Conservation (phyloP, 1,284 basidiomycete genomes). For the Pseudozyma flocculosa region DNA sequence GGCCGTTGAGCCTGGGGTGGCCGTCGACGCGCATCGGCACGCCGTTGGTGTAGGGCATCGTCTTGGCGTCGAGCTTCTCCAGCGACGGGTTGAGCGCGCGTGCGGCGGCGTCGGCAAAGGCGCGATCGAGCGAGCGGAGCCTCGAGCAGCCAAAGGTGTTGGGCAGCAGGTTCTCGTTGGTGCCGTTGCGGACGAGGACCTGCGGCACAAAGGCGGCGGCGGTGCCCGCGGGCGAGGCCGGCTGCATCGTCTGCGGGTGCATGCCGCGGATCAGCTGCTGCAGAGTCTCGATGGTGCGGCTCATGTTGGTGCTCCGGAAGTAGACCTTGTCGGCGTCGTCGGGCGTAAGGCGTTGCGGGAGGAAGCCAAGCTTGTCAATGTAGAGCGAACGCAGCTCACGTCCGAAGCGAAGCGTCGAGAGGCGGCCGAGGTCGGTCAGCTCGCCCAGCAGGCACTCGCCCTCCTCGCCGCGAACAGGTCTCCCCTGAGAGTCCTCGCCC, state of each 20-base stretch:
- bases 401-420: slow-evolving; percentile 72
- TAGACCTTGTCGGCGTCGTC: slow-evolving; percentile 38
- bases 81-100: slow-evolving; percentile 69
- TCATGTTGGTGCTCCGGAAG: slow-evolving; percentile 69
- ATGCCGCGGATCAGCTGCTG: slow-evolving; percentile 71
- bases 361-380: slow-evolving; percentile 65
- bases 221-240: slow-evolving; percentile 8
- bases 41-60: slow-evolving; percentile 72
- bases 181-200: slow-evolving; percentile 54
- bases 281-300: slow-evolving; percentile 74
- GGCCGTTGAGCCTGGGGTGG: slow-evolving; percentile 72
- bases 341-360: slow-evolving; percentile 32
- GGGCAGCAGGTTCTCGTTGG: slow-evolving; percentile 73
- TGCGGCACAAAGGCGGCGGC: slow-evolving; percentile 20
- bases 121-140: slow-evolving; percentile 57
- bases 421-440: slow-evolving; percentile 73
- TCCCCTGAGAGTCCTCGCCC: slow-evolving; percentile 15
- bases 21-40: slow-evolving; percentile 73
- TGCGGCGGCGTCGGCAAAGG: slow-evolving; percentile 59
- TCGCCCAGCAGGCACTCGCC: slow-evolving; percentile 68
- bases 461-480: slow-evolving; percentile 17
- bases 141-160: slow-evolving; percentile 70
- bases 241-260: slow-evolving; percentile 14
- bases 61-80: slow-evolving; percentile 66
- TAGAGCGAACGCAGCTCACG: slow-evolving; percentile 68